Percentiles rank a stretch among this genome's conserved stretches.
Conservation (phyloP, 352 stramenopile species). For the Globisporangium sylvaticum region DNA sequence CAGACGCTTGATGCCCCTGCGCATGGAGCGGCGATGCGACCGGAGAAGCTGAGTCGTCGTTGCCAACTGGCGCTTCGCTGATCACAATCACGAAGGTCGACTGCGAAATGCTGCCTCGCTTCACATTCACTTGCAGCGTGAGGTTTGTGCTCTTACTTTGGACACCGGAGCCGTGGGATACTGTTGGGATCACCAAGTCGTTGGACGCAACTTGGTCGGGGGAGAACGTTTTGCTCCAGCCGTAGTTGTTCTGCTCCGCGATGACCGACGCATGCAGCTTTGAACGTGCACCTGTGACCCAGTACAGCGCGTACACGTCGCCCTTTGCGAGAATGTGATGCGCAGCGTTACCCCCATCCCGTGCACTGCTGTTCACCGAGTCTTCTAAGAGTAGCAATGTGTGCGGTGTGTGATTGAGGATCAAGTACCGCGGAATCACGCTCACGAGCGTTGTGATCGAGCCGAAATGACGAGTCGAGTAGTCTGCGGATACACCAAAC, state of each 20-base stretch:
- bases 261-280: conserved; percentile 58
- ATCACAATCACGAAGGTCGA: conserved; percentile 70
- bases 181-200: conserved; percentile 47
- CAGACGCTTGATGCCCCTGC: background rate
- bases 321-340: conserved; percentile 70
- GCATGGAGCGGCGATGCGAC: background rate
- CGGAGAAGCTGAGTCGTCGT: conserved; percentile 12
- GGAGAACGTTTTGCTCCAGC: conserved; percentile 59
- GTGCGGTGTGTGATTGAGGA: conserved; percentile 63
- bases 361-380: conserved; percentile 4
- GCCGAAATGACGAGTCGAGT: conserved; percentile 76
- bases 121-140: conserved; percentile 54
- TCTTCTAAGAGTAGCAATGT: conserved; percentile 69
- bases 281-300: conserved; percentile 49
- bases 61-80: conserved; percentile 23
- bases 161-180: conserved; percentile 23
- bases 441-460: conserved; percentile 82
- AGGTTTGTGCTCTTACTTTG: conserved; percentile 13
- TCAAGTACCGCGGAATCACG: conserved; percentile 75
- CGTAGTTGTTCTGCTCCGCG: conserved; percentile 36
- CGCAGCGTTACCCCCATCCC: conserved; percentile 32
- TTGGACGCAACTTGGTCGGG: conserved; percentile 43
- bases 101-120: conserved; percentile 71
- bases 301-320: conserved; percentile 79
- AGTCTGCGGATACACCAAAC: conserved; percentile 77